Base-by-base conservation (phyloP, 2,329 filamentous ascomycete species). In the Pseudogymnoascus sp. region DNA sequence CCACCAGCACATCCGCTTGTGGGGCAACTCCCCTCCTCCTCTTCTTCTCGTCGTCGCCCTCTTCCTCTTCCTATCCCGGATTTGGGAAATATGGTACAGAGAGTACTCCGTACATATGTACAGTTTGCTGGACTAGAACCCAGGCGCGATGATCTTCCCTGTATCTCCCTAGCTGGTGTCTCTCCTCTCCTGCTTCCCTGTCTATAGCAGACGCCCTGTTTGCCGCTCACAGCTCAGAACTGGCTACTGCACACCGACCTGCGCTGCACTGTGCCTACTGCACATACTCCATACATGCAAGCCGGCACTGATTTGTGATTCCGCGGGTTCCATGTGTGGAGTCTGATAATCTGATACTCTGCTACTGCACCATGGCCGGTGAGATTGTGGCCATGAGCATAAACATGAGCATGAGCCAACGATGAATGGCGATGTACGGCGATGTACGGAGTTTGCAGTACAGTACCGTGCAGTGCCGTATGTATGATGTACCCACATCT, bases 231-330 rank as follows among this genome's bases (percentile, higher is more conserved):
- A 56, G 18, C 28, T 34, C 28, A 56, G 1, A 56, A 34, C 49
- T 36, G 49, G 28, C 28, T 34, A 18, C 46, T 23, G 9, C 8
- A 53, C 21, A 42, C 40, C 23, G 6, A 3, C 12, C 42, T 46
- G 42, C 42, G 23, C 18, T 46, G 18, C 21, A 23, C 18, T 23
- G 42, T 46, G 18, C 42, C 31, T 34, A 12, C 9, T 34, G n/a
- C 11, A 34, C 49, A 18, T 56, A 14, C 49, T 36, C 49, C 49
- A 11, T 56, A 7, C 28, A 18, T 56, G 49, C 49, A 56, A 34
- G 49, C 49, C 49, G 49, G 49, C 49, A 56, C 49, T 36, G 49
- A 18, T 56, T 56, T 34, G 28, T 56, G 49, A 56, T 56, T 56
- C 49, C 49, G 49, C 49, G 49, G 28, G 9, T 56, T 34, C 49